These are phyloP conservation scores for Spathaspora girioi DNA, from an alignment of 805 yeast genomes.

Conservation along the genomic window DNA sequence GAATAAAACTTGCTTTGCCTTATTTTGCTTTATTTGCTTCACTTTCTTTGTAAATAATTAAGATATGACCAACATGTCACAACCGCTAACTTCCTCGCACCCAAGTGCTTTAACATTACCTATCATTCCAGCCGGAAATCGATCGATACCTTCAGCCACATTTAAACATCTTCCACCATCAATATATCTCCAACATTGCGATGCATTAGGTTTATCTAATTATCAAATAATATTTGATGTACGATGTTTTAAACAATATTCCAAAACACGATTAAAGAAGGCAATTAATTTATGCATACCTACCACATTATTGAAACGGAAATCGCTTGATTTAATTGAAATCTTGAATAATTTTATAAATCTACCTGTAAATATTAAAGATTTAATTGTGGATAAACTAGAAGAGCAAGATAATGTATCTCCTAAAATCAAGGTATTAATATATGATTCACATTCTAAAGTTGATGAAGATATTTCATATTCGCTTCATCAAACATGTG, in stretches of 20 bases:
- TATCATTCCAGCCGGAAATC: neutral
- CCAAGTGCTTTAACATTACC: neutral
- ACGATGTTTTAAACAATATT: slow-evolving; percentile 36
- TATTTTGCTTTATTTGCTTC: neutral
- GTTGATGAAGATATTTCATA: slow-evolving; percentile 2
- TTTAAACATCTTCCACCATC: slow-evolving; percentile 4
- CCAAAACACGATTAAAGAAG: slow-evolving; percentile 22
- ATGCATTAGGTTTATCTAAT: neutral
- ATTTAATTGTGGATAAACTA: slow-evolving; percentile 13
- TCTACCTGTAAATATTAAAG: slow-evolving; percentile 18
- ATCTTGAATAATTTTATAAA: slow-evolving; percentile 27
- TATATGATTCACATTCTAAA: slow-evolving; percentile 27
- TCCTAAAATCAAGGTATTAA: slow-evolving; percentile 18
- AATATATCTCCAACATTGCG: neutral
- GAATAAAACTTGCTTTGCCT: neutral
- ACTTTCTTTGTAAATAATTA: too few relatives aligned
- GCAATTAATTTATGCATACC: slow-evolving; percentile 42
- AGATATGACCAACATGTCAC: neutral
- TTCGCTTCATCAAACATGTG: slow-evolving; percentile 29
- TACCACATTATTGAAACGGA: slow-evolving; percentile 40
- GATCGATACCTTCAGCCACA: neutral
- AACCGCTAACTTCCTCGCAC: neutral
- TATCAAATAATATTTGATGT: slow-evolving; percentile 27
- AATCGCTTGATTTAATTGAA: slow-evolving; percentile 27
- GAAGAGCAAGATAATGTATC: slow-evolving; percentile 2